These are phyloP conservation scores for Ricinus communis DNA, from an alignment of 345 rosid genomes.

Conservation along the genomic window DNA sequence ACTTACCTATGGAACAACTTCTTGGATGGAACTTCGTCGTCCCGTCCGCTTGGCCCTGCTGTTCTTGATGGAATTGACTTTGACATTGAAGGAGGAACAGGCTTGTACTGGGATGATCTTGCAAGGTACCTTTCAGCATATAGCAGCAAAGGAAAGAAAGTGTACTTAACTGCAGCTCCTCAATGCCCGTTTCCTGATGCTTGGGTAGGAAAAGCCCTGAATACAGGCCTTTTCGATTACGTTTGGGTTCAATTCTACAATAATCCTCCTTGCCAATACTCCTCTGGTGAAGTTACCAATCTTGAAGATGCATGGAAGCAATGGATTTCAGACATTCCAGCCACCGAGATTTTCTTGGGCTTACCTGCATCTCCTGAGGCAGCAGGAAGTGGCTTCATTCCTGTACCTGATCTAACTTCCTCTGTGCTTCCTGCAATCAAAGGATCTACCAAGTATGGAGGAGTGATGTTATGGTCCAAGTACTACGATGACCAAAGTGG, in stretches of 20 bases:
- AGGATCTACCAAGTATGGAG: background rate
- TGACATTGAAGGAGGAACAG: no score
- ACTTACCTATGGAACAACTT: no score
- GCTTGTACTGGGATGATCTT: no score
- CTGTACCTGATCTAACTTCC: background rate
- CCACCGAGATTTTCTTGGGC: background rate
- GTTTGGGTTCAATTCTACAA: background rate
- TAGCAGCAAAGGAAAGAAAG: background rate
- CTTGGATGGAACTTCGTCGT: no score
- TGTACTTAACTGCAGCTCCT: background rate
- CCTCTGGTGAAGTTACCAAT: background rate
- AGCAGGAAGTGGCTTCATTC: constrained; percentile 1
- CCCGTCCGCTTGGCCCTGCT: no score
- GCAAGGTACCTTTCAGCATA: no score
- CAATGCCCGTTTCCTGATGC: background rate
- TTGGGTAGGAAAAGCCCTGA: background rate
- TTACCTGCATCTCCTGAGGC: background rate
- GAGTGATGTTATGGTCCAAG: background rate
- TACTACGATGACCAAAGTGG: background rate
- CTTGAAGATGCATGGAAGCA: background rate
- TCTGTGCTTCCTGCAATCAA: background rate
- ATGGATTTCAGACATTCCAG: constrained; percentile 2
- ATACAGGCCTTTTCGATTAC: background rate
- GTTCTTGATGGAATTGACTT: no score
- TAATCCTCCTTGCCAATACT: background rate